Evolutionary conservation across 108 stramenopile genomes (phyloP), one percentile per base, ranked within the genome.

Genomic region (Chaetoceros tenuissimus): DNA sequence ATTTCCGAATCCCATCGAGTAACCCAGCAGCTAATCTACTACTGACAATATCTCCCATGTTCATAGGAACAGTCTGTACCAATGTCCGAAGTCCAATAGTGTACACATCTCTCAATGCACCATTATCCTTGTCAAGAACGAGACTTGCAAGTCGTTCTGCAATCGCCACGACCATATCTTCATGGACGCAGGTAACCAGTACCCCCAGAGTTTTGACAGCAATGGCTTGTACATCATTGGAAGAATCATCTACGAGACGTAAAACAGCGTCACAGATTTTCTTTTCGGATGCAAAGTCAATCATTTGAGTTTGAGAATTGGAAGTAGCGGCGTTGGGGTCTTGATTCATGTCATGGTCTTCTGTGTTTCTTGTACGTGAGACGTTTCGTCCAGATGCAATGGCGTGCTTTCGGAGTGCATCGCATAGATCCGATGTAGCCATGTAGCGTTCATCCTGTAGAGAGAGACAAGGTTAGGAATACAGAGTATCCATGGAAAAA

Each of bases 361-460:
- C 20, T 13, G 50, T 19, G 3, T 40, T 48, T 43, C 48, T 16
- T 10, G 58, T 48, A 13, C 54, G 29, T 29, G 63, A 26, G 28
- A 30, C 51, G 24, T 28, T 44, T 3, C 31, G 52, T 22, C 26
- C 68, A 40, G 27, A n/a, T 18, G 30, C 53, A 57, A 71, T 57
- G 45, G 77, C 66, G 47, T 76, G 69, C 18, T 79, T 77, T 62
- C 87, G 84, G 49, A 99, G 75, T 34, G 90, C 79, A 43, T 85
- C 87, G 68, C 95, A 95, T 28, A 99, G 74, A 73, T 99, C 98
- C 28, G 80, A 89, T 46, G 93, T 96, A 28, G 98, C 98, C 98
- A 99, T 99, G 76, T 96, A 99, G 17, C 98, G 93, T 65, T 97
- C 97, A 63, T 98, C 98, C 54, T 80, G 71, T 66, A 67, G 57